Evolutionary conservation across 306 rosid genomes (phyloP).

Genomic region (Lathyrus oleraceus): DNA sequence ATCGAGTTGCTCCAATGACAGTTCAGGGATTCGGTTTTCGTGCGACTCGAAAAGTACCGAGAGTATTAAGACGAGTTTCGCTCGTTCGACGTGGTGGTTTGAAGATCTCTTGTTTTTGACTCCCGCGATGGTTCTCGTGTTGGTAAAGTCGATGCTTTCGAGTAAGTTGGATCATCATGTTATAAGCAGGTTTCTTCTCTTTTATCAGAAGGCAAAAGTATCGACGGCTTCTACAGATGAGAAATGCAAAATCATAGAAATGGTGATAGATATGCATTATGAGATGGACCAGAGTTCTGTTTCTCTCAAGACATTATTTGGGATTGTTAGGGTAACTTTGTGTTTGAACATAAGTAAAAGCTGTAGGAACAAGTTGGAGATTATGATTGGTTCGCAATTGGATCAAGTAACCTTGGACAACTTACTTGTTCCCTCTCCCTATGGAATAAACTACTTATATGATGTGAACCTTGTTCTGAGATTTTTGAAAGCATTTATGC

Average conservation of each 20-base stretch:
- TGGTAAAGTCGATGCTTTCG: conserved; percentile 60
- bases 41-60: conserved; percentile 87
- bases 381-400: conserved; percentile 77
- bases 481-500: conserved; percentile 63
- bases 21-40: conserved; percentile 77
- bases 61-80: conserved; percentile 62
- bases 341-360: conserved; percentile 58
- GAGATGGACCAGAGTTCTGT: conserved; percentile 53
- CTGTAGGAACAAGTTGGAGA: conserved; percentile 76
- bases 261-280: conserved; percentile 62
- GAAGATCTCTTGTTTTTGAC: conserved; percentile 69
- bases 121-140: conserved; percentile 58
- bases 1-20: conserved; percentile 74
- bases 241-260: conserved; percentile 58
- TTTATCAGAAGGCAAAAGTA: conserved; percentile 71
- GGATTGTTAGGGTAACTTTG: conserved; percentile 61
- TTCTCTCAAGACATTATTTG: conserved; percentile 71
- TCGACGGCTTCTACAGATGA: conserved; percentile 42
- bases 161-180: conserved; percentile 62
- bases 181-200: conserved; percentile 68
- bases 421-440: conserved; percentile 85
- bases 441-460: conserved; percentile 63
- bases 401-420: conserved; percentile 82
- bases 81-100: conserved; percentile 83
- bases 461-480: conserved; percentile 87